Evolutionary conservation across 345 rosid genomes (phyloP).

Genomic region (Mangifera indica): DNA sequence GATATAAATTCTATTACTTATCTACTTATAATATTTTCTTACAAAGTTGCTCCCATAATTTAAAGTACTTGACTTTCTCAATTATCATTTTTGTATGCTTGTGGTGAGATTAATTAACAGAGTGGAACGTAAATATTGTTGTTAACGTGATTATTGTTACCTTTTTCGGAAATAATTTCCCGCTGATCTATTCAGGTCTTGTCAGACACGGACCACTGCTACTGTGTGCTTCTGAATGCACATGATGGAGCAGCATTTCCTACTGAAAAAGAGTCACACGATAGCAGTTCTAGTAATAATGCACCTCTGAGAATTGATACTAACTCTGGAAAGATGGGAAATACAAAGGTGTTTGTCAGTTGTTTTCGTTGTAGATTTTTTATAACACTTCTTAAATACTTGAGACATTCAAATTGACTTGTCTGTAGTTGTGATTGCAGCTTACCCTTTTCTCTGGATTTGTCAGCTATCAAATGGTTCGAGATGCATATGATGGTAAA

Average conservation of each 20-base stretch:
- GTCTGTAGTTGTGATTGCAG: slow-evolving; percentile 50
- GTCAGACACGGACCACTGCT: slow-evolving; percentile 85
- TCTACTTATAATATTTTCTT: neutral
- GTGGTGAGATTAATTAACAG: neutral
- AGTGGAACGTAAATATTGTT: neutral
- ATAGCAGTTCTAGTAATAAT: slow-evolving; percentile 44
- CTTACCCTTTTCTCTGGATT: slow-evolving; percentile 97
- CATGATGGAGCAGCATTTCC: slow-evolving; percentile 97
- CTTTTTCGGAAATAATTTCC: slow-evolving; percentile 3
- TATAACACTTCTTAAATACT: slow-evolving; percentile 1
- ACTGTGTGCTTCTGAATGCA: slow-evolving; percentile 90
- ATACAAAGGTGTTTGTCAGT: slow-evolving; percentile 58
- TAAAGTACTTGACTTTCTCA: neutral
- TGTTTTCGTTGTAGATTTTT: slow-evolving; percentile 1
- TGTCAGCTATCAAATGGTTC: slow-evolving; percentile 98
- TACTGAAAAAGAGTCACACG: slow-evolving; percentile 40
- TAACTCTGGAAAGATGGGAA: slow-evolving; percentile 39
- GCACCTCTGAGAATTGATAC: slow-evolving; percentile 32
- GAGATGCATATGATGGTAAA: slow-evolving; percentile 93
- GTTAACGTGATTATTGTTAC: neutral
- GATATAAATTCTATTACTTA: neutral
- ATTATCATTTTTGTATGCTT: neutral
- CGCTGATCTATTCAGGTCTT: slow-evolving; percentile 55
- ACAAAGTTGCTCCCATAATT: neutral
- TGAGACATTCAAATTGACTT: slow-evolving; percentile 17